Evolutionary conservation across 1,284 basidiomycete species (phyloP), one percentile per base, ranked within the genome.

Genomic region (Fomitopsis betulina): DNA sequence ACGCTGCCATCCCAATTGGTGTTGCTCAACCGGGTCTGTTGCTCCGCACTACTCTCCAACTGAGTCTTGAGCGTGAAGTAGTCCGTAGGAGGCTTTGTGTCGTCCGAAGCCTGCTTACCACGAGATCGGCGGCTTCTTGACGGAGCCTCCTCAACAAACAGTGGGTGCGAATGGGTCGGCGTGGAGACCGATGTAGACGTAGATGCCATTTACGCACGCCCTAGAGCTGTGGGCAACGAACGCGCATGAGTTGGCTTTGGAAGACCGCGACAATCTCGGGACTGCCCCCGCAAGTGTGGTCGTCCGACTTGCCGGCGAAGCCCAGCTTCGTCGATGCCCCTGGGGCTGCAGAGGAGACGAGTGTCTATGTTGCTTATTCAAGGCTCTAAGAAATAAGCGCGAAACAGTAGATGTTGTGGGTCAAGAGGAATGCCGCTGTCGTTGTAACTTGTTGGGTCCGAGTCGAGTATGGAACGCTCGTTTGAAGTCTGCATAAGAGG

Each of bases 101-200:
- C 63, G 17, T 65, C 66, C 19, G 68, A 65, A 39, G 73, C 70
- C 45, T 68, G 60, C 59, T 65, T 67, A 61, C 64, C 59, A 61
- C 76, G 71, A 64, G 77, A 70, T 61, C 78, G 67, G 51, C 78
- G 76, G 3, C 72, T 68, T 62, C 78, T 73, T 12, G 82, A 74
- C n/a, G 79, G 71, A 5, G 67, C 65, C 43, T 85, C 80, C 38
- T 86, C 84, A 9, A 77, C 75, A 17, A 79, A 81, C 21, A 89
- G 78, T 51, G 87, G 87, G 65, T 89, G 87, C 0, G 81, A 81
- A 60, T 89, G 80, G 9, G 85, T 83, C 32, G 84, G 83, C 10
- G 82, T 86, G 57, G 75, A 65, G 12, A 65, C 53, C 55, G 64
- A 66, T 38, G 57, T 37, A 23, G 61, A 43, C 53, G 67, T 64